A percentile compares a stretch with the other conserved stretches of the same genome.
phyloP scores from a whole-genome alignment of 768 basidiomycete species.

The Cubamyces sp. region DNA sequence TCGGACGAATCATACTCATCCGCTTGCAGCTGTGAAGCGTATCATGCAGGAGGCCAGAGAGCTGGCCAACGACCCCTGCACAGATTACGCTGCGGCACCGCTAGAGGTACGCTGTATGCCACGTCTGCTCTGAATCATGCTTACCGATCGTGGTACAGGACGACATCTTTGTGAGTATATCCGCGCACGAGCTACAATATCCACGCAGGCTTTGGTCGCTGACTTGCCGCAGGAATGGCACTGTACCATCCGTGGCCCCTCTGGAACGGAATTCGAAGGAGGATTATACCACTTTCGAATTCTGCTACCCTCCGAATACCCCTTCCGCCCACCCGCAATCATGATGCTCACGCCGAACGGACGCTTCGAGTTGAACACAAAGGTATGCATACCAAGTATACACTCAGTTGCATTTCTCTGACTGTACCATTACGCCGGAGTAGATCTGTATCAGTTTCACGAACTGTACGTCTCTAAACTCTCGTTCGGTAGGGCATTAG shows the following conservation, averaged over 20 bases:
- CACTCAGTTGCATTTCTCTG: too few species aligned
- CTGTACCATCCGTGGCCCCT: slow-evolving; percentile 90
- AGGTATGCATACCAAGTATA: slow-evolving; percentile 52
- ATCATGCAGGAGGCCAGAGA: slow-evolving; percentile 97
- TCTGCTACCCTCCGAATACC: slow-evolving; percentile 89
- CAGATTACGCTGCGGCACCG: slow-evolving; percentile 83
- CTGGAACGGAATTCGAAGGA: slow-evolving; percentile 89
- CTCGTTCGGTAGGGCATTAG: slow-evolving; percentile 28
- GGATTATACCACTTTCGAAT: slow-evolving; percentile 97
- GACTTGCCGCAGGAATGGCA: slow-evolving; percentile 77
- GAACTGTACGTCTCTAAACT: slow-evolving; percentile 62
- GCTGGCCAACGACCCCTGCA: slow-evolving; percentile 79
- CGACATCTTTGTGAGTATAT: slow-evolving; percentile 79
- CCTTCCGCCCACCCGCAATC: slow-evolving; percentile 94
- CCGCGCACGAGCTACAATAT: neutral
- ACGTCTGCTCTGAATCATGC: slow-evolving; percentile 19
- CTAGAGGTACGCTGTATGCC: slow-evolving; percentile 59
- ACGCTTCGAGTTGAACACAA: slow-evolving; percentile 95
- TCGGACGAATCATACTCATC: slow-evolving; percentile 12
- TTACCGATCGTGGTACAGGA: slow-evolving; percentile 49
- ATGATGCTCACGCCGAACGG: slow-evolving; percentile 97
- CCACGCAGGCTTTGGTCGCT: neutral
- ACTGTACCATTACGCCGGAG: slow-evolving; percentile 9
- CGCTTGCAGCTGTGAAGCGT: slow-evolving; percentile 79
- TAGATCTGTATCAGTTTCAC: slow-evolving; percentile 95